Evolutionary conservation across 1,139 yeast genomes (phyloP), one percentile per base, ranked within the genome.

Genomic region (Hansenula sp.): DNA sequence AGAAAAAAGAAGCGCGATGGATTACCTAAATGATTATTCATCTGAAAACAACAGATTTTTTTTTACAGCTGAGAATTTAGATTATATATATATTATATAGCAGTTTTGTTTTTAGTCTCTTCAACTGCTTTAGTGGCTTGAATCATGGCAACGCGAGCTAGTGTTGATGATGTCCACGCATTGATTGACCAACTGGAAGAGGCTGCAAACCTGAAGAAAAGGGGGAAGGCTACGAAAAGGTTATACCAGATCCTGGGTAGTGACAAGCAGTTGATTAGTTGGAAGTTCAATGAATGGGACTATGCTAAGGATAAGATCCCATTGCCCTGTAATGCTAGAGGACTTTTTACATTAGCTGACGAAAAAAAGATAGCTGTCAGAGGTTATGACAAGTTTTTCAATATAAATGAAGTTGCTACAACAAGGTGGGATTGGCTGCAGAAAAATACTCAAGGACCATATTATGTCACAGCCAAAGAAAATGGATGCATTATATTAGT

Each of bases 341-440:
- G 99, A 0, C 63, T 93, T 16, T 93, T 93, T 59, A 87, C 95
- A 0, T 48, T 68, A 16, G 71, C 74, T 34, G 64, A 60, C 41
- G 49, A 40, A 2, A 63, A 63, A 10, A 55, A 54, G 18, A 84
- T 94, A 21, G 81, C 79, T 1, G 82, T 84, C 1, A 70, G 99
- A 53, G 99, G 99, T 0, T 94, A 94, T 61, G 94, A 94, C 65
- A 94, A 94, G 66, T 94, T 94, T 62, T 94, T 90, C 74, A 91
- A 86, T 58, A 71, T 89, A 11, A 77, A 72, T 46, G 99, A 94
- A 59, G 72, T 76, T 1, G 55, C 67, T 0, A 55, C 55, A 4
- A 84, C 96, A 0, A 72, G 68, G 43, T 72, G 80, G 70, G 67
- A 65, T 0, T 58, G 60, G 52, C 62, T 91, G 24, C 56, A 61